Evolutionary conservation across 495 filamentous ascomycete species (phyloP).

Genomic region (Lepraria neglecta): DNA sequence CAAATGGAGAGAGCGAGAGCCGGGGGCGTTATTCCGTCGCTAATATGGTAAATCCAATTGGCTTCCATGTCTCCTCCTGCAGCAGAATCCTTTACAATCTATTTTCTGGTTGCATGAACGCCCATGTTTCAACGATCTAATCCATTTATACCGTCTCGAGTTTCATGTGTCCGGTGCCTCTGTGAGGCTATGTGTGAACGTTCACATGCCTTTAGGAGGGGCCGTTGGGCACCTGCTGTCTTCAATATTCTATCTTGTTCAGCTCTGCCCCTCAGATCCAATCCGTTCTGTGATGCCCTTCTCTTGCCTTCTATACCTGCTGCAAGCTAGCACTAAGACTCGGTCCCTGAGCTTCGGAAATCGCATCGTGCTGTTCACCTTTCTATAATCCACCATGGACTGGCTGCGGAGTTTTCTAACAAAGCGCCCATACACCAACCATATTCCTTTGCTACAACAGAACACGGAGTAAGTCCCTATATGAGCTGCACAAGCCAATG

Average conservation of each 20-base stretch:
- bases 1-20: background rate
- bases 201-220: background rate
- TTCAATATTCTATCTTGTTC: background rate
- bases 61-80: background rate
- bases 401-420: background rate
- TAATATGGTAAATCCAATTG: background rate
- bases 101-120: background rate
- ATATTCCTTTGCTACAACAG: background rate
- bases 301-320: background rate
- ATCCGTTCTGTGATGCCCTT: background rate
- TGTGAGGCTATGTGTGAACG: background rate
- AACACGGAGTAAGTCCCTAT: background rate
- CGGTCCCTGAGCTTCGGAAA: background rate
- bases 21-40: background rate
- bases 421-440: background rate
- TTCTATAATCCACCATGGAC: constrained; percentile 1
- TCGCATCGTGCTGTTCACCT: background rate
- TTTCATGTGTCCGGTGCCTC: background rate
- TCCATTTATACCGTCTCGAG: background rate
- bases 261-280: background rate
- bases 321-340: background rate
- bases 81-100: background rate
- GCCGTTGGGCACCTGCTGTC: background rate
- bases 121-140: background rate
- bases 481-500: background rate